phyloP scores from a whole-genome alignment of 129 eudicot species.

The Tagetes erecta region DNA sequence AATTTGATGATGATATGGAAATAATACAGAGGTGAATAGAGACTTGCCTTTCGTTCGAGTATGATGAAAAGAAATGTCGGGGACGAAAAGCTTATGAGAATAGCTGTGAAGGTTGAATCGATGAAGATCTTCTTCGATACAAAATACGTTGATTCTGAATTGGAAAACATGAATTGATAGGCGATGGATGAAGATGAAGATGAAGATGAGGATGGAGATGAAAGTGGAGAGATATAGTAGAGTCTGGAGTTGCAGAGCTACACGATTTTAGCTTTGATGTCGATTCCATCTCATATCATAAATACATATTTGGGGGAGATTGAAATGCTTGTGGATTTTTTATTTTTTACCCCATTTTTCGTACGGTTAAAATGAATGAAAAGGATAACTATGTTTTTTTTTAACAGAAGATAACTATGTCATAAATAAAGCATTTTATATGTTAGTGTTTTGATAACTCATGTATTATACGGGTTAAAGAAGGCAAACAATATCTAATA shows the following conservation, averaged over 20 bases:
- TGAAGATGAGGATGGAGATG: constrained; percentile 15
- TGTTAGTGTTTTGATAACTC: too few species aligned
- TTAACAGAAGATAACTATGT: too few species aligned
- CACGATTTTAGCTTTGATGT: constrained; percentile 23
- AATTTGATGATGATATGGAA: constrained; percentile 12
- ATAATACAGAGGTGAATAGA: constrained; percentile 12
- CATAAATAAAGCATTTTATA: too few species aligned
- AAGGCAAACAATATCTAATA: too few species aligned
- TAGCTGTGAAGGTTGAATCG: constrained; percentile 12
- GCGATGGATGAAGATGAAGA: background rate
- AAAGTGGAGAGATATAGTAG: constrained; percentile 16
- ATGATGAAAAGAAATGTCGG: constrained; percentile 20
- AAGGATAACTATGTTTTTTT: too few species aligned
- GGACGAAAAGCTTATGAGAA: constrained; percentile 4
- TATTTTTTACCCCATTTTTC: constrained; percentile 9
- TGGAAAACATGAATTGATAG: constrained; percentile 20
- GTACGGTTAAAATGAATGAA: background rate
- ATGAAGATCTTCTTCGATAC: constrained; percentile 10
- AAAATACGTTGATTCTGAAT: constrained; percentile 29
- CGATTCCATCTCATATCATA: constrained; percentile 20
- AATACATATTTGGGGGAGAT: constrained; percentile 15
- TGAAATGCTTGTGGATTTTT: background rate
- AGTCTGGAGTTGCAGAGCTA: constrained; percentile 37
- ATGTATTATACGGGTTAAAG: too few species aligned
- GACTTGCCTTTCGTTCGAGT: constrained; percentile 23